Base-by-base conservation (phyloP, 805 yeast species). In the Candida arabinofermentans region DNA sequence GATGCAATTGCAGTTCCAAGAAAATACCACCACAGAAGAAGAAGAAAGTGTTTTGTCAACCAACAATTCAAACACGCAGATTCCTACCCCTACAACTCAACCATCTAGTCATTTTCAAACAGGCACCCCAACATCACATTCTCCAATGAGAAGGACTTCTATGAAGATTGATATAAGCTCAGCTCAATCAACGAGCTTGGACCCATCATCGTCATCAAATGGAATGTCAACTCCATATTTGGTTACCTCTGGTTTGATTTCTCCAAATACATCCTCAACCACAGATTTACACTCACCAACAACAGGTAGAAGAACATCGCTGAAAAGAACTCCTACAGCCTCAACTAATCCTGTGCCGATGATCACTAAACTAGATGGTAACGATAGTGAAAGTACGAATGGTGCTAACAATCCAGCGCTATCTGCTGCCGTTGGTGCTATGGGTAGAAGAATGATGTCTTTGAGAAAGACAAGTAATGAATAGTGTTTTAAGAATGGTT, bases 191-290 rank as follows among this genome's bases (percentile, higher is more conserved):
- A 70, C 65, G 26, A 17, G 41, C 2, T 21, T 42, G 5, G 53
- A 48, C 4, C 42, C 59, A 6, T 7, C 18, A 24, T 31, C 42
- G 17, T 53, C 58, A 2, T 49, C 55, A 10, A 54, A 51, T 27
- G 87, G 87, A 0, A 75, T 83, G 57, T 73, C 82, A 0, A 81
- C 88, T 6, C 88, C 89, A 2, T 83, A 80, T 50, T 65, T 81
- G 35, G 60, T 81, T 44, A 84, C 86, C 0, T 75, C 85, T 0
- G 86, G 86, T 1, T 54, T 76, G 24, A 55, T 74, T 37, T 73
- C 86, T 0, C 83, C 85, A 2, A 72, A 69, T 47, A 54, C 65
- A 1, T 48, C 57, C 2, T 46, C 52, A 7, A 40, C 38, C 8
- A 41, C 47, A 2, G 55, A 51, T 13, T 14, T 46, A 19, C 37